Base-by-base conservation (phyloP, 2,329 filamentous ascomycete genomes). In the Venturia carpophila region DNA sequence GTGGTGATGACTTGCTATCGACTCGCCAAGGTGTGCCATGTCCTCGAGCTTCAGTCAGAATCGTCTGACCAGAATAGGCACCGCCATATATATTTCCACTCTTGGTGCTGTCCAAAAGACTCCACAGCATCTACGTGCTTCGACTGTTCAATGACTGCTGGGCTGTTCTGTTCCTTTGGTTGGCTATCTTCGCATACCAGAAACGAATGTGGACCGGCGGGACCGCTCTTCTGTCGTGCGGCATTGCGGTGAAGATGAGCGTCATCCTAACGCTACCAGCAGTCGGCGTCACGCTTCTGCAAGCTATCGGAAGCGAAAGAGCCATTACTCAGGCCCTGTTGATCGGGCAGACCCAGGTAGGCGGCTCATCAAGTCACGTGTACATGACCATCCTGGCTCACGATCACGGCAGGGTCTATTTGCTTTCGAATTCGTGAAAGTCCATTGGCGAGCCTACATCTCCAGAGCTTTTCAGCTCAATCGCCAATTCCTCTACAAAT, bases 61-160 rank as follows among this genome's bases (percentile, higher is more conserved):
- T 37, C n/a, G 19, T 47, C 27, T 63, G 19, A 34, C 11, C 17
- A 11, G 19, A 24, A 66, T 68, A 91, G 88, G 87, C 84, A 19
- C 93, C 94, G 10, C 91, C 91, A 0, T 97, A 95, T 76, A 80
- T 97, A 65, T 88, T 96, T 68, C 88, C 91, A 0, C 82, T 97
- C 66, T 83, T 99, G 62, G 84, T 96, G 64, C 78, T 96, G 58
- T 97, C 92, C 65, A 97, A 97, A 76, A 85, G 94, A 43, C 79
- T 97, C 34, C 94, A 99, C 76, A 96, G 91, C 75, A 89, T 99
- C 70, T 99, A 94, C 73, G 78, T 99, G 70, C 82, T 99, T 65
- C 86, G 94, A 55, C 88, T 93, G 72, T 99, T 99, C 82, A 99
- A 99, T 77, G 94, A 99, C 77, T 91, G 92, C 70, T 90, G 96